These are phyloP conservation scores for Metschnikowia koreensis DNA, from an alignment of 805 yeast species.

Conservation along the genomic window DNA sequence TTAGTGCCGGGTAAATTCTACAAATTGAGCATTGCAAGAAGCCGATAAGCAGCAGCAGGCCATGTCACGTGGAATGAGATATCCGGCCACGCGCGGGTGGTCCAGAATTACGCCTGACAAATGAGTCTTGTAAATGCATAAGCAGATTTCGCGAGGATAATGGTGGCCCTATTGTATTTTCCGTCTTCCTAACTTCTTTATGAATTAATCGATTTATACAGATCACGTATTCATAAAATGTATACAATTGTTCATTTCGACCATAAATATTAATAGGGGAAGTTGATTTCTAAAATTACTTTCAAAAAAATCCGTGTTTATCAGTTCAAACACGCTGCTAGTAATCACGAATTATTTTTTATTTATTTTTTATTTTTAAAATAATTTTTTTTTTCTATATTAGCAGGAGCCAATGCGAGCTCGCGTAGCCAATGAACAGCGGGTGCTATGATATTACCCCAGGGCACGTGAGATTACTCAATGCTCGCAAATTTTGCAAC, in stretches of 20 bases:
- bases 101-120: background rate
- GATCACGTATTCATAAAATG: too few relatives aligned
- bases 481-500: slow-evolving; percentile 18
- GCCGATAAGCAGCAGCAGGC: slow-evolving; percentile 1
- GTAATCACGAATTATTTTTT: too few relatives aligned
- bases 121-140: background rate
- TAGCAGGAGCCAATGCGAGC: background rate
- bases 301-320: too few relatives aligned
- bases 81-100: background rate
- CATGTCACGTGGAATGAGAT: slow-evolving; percentile 9
- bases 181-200: too few relatives aligned
- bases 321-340: too few relatives aligned
- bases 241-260: too few relatives aligned
- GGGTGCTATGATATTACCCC: slow-evolving; percentile 13
- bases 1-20: background rate
- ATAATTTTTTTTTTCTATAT: too few relatives aligned
- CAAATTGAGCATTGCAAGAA: background rate
- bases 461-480: slow-evolving; percentile 23
- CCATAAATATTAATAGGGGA: too few relatives aligned
- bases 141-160: background rate
- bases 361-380: too few relatives aligned
- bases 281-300: too few relatives aligned
- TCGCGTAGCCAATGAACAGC: slow-evolving; percentile 15
- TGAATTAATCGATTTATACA: too few relatives aligned
- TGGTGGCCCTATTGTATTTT: background rate